Percentiles rank a stretch among this genome's conserved stretches.
phyloP scores from a whole-genome alignment of 2,329 filamentous ascomycete genomes.

The Ceratocystis variospora region DNA sequence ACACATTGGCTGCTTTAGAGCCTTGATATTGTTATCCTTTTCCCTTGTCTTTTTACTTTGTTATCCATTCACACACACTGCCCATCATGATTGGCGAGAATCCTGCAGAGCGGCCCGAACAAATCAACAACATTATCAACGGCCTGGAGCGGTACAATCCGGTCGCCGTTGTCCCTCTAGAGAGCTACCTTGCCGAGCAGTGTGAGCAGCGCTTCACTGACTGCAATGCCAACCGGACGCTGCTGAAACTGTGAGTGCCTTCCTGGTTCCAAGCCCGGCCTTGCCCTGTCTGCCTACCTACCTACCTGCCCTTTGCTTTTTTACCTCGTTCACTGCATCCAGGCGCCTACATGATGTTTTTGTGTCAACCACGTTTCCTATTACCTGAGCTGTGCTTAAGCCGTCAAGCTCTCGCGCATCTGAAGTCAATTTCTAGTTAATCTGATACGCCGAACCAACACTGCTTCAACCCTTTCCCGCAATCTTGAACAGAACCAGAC shows the following conservation, averaged over 20 bases:
- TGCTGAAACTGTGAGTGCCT: conserved; percentile 86
- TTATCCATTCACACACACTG: conserved; percentile 22
- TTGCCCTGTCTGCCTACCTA: not conserved
- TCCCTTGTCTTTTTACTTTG: conserved; percentile 21
- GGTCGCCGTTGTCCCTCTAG: conserved; percentile 83
- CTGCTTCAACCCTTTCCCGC: conserved; percentile 59
- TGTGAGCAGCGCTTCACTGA: conserved; percentile 92
- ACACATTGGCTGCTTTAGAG: conserved; percentile 17
- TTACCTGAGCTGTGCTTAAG: conserved; percentile 19
- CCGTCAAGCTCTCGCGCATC: conserved; percentile 19
- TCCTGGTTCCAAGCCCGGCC: not conserved
- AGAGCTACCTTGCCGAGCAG: conserved; percentile 87
- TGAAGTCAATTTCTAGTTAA: conserved; percentile 17
- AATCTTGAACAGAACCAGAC: not conserved
- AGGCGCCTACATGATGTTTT: conserved; percentile 51
- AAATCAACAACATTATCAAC: conserved; percentile 88
- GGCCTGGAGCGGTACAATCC: conserved; percentile 98
- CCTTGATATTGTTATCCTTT: conserved; percentile 20
- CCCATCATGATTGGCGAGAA: conserved; percentile 59
- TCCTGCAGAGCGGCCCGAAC: conserved; percentile 78
- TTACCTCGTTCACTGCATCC: conserved; percentile 19
- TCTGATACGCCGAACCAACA: conserved; percentile 55
- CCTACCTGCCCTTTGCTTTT: conserved; percentile 19
- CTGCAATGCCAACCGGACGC: conserved; percentile 88
- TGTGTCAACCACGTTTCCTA: conserved; percentile 19